Percentiles rank a stretch among this genome's conserved stretches.
phyloP scores from a whole-genome alignment of 257 asterid genomes.

The Leonotis leonurus region DNA sequence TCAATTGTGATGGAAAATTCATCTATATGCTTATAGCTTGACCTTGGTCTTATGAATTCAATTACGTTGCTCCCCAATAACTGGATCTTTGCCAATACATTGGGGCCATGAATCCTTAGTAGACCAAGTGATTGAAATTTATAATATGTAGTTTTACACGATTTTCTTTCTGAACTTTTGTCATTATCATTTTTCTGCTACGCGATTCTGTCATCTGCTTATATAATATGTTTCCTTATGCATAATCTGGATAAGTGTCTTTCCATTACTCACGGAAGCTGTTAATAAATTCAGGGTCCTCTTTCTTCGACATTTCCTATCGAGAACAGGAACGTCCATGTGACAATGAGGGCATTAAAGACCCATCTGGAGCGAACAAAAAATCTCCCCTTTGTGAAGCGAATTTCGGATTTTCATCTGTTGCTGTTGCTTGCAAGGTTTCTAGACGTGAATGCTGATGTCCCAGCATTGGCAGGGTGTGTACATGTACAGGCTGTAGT shows the following conservation, averaged over 20 bases:
- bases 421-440: slow-evolving; percentile 64
- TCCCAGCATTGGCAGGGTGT: slow-evolving; percentile 76
- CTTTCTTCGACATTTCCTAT: slow-evolving; percentile 74
- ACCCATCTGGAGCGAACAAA: slow-evolving; percentile 69
- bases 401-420: slow-evolving; percentile 86
- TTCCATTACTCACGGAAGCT: slow-evolving; percentile 13
- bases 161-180: background rate
- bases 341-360: slow-evolving; percentile 60
- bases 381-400: slow-evolving; percentile 62
- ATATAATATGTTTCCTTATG: background rate
- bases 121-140: background rate
- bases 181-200: background rate
- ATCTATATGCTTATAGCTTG: background rate
- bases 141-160: background rate
- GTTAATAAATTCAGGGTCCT: slow-evolving; percentile 62
- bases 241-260: background rate
- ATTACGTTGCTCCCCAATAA: background rate
- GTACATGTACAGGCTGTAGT: slow-evolving; percentile 52
- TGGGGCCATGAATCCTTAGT: background rate
- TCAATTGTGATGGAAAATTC: background rate
- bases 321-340: slow-evolving; percentile 61
- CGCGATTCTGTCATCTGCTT: background rate
- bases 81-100: background rate
- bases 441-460: slow-evolving; percentile 70
- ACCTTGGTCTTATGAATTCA: background rate